Base-by-base conservation (phyloP, 345 rosid genomes). In the Gossypium mustelinum region DNA sequence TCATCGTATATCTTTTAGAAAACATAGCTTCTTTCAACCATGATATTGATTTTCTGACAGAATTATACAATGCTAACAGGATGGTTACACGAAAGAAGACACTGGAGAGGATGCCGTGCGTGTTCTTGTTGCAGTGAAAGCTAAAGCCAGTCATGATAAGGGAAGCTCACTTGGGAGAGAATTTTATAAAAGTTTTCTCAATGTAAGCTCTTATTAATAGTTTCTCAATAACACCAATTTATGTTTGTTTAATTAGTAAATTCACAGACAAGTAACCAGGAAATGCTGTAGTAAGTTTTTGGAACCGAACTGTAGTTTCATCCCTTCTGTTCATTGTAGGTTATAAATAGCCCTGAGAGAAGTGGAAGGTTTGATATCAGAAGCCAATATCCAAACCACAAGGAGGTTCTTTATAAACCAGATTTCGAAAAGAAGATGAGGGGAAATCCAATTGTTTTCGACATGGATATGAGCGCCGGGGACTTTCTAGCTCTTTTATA, bases 401-500 rank as follows among this genome's bases (percentile, higher is more conserved):
- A 34, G 74, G 82, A 94, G 82, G 90, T 85, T 22, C 57, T 79
- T 4, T 76, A 85, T 79, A 86, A 58, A 79, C 95, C 97, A 68
- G 82, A 86, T 70, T 85, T 88, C 56, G 83, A 84, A 75, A 80
- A 67, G 62, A 81, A 70, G 50, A 86, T n/a, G 62, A 84, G 82
- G 0, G 97, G 97, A 25, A 90, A 88, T 82, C 92, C 97, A 11
- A 80, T 89, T 44, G 73, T 94, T 72, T 90, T 92, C 22, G 98
- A 94, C 82, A 94, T 89, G 95, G 98, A 94, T 69, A 94, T 94
- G 98, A 94, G 98, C 68, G 82, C 89, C 45, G 98, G 98, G 78
- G 98, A 94, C 86, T 90, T 94, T 75, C 83, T 94, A 1, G 84
- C 97, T 59, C 88, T 94, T 7, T 82, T 94, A 58, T 92, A 88